These are phyloP conservation scores for Mucor velutinosus DNA, from an alignment of 371 early-diverging fungal genomes.

Conservation along the genomic window DNA sequence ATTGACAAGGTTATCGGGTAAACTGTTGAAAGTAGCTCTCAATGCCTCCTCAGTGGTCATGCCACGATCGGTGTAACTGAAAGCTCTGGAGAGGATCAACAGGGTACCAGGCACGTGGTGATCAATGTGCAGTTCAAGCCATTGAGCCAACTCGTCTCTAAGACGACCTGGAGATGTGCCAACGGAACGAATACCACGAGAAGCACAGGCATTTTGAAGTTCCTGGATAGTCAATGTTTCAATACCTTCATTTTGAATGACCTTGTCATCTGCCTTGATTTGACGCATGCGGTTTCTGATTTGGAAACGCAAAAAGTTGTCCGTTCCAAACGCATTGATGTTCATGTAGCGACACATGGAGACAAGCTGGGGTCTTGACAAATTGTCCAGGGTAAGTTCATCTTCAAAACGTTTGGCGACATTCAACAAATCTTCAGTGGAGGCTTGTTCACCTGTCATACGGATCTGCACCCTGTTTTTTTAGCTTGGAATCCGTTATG, in stretches of 20 bases:
- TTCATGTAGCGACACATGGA: conserved; percentile 94
- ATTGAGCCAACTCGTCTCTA: conserved; percentile 86
- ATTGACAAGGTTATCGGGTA: conserved; percentile 87
- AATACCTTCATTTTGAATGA: conserved; percentile 89
- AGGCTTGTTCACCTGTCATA: conserved; percentile 81
- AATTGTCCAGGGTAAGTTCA: conserved; percentile 89
- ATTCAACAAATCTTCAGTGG: conserved; percentile 80
- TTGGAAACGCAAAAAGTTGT: conserved; percentile 89
- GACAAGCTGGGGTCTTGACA: conserved; percentile 93
- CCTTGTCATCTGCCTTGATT: conserved; percentile 88
- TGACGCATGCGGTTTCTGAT: conserved; percentile 85
- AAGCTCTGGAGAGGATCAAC: conserved; percentile 90
- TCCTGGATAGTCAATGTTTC: conserved; percentile 84
- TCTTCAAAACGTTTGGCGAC: conserved; percentile 90
- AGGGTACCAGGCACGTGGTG: conserved; percentile 93
- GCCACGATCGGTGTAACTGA: conserved; percentile 75
- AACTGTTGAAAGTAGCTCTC: conserved; percentile 89
- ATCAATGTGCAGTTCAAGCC: conserved; percentile 91
- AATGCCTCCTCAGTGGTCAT: conserved; percentile 80
- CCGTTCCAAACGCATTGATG: conserved; percentile 94
- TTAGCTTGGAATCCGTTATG: not conserved
- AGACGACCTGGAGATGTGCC: conserved; percentile 89
- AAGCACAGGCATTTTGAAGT: conserved; percentile 83
- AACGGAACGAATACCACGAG: conserved; percentile 89
- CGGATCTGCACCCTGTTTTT: conserved; percentile 67